A percentile compares a stretch with the other conserved stretches of the same genome.
phyloP scores from a whole-genome alignment of 176 grass and related monocot species.

The Avena insularis region DNA sequence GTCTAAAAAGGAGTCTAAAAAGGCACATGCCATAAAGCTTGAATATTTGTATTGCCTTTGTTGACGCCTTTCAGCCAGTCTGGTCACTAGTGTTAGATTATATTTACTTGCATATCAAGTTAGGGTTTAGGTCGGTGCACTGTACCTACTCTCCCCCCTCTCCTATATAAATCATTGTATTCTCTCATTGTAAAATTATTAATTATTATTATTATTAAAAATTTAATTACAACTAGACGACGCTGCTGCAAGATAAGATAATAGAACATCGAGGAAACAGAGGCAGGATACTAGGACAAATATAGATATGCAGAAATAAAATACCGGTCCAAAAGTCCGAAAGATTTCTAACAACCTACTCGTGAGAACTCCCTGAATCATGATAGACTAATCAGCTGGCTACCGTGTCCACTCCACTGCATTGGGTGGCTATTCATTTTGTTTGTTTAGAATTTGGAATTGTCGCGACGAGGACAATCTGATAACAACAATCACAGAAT shows the following conservation, averaged over 20 bases:
- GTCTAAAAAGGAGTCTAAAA: slow-evolving; percentile 10
- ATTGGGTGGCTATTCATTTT: not conserved
- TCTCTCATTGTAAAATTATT: too few relatives aligned
- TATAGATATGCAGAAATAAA: not conserved
- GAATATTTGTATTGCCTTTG: not conserved
- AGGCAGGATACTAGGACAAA: not conserved
- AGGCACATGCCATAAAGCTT: not conserved
- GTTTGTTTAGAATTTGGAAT: not conserved
- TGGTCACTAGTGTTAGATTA: not conserved
- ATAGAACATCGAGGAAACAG: not conserved
- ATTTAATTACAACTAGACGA: not conserved
- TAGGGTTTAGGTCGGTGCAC: too few relatives aligned
- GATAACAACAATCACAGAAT: not conserved
- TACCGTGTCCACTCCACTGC: not conserved
- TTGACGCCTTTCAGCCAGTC: not conserved
- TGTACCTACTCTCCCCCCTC: too few relatives aligned
- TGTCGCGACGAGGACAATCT: not conserved
- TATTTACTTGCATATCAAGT: too few relatives aligned
- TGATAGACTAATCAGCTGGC: not conserved
- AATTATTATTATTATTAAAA: too few relatives aligned
- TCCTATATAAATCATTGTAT: too few relatives aligned
- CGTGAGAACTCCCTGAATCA: not conserved
- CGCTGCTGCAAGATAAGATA: slow-evolving; percentile 1
- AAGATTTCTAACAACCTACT: not conserved
- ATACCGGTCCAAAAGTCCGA: not conserved